Percentiles rank a stretch among this genome's conserved stretches.
phyloP scores from a whole-genome alignment of 2,329 filamentous ascomycete species.

The Talaromyces piceae region DNA sequence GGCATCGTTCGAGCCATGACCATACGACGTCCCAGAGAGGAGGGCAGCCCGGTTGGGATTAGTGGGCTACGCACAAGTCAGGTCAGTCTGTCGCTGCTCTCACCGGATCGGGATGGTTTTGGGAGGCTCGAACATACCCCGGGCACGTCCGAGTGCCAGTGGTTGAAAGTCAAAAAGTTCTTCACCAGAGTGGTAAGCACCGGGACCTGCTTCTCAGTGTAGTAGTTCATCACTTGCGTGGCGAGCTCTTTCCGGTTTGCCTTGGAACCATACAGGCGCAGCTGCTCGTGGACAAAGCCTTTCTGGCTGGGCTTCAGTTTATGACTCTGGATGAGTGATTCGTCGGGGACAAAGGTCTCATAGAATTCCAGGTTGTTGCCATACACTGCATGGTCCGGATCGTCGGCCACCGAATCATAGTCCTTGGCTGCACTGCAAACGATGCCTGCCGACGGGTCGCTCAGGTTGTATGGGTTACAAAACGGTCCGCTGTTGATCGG shows the following conservation, averaged over 20 bases:
- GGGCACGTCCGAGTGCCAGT: conserved; percentile 36
- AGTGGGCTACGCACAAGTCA: conserved; percentile 20
- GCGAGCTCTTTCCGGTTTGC: conserved; percentile 27
- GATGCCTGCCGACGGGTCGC: conserved; percentile 27
- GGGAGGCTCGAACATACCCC: conserved; percentile 1
- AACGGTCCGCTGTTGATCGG: conserved; percentile 22
- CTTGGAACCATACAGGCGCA: conserved; percentile 26
- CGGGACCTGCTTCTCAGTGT: conserved; percentile 34
- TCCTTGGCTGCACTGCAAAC: conserved; percentile 15
- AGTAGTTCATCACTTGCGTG: conserved; percentile 38
- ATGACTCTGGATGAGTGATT: background rate
- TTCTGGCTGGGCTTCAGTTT: conserved; percentile 24
- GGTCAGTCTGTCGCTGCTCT: background rate
- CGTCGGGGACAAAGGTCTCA: conserved; percentile 29
- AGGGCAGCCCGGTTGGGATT: conserved; percentile 32
- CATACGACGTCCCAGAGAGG: conserved; percentile 34
- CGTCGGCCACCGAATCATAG: conserved; percentile 26
- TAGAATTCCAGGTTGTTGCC: conserved; percentile 39
- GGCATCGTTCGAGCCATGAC: conserved; percentile 32
- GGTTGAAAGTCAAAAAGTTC: conserved; percentile 40
- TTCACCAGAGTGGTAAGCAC: conserved; percentile 35
- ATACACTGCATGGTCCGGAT: conserved; percentile 38
- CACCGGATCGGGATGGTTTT: background rate
- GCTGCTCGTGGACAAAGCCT: conserved; percentile 39
- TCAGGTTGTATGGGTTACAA: conserved; percentile 35